A percentile compares a stretch with the other conserved stretches of the same genome.
phyloP scores from a whole-genome alignment of 305 asterid genomes.

The Caryopteris hybrid region DNA sequence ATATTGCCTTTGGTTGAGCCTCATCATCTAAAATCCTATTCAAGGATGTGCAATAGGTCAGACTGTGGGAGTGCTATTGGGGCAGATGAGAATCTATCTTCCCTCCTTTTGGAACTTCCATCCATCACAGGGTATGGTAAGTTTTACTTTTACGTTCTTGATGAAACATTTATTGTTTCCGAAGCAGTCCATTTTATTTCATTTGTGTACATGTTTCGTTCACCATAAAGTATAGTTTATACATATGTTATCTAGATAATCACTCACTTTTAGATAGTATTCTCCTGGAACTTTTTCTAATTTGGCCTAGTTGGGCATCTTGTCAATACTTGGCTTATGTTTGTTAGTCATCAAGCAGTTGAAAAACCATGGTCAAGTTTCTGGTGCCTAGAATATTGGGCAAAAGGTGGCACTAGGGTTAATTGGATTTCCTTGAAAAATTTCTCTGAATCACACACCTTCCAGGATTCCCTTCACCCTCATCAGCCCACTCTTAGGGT shows the following conservation, averaged over 20 bases:
- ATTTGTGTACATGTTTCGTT: background rate
- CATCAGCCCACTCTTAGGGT: background rate
- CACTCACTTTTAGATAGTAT: background rate
- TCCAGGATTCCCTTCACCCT: background rate
- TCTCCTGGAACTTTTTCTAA: background rate
- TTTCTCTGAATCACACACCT: background rate
- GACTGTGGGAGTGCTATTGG: conserved; percentile 84
- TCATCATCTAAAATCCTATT: conserved; percentile 65
- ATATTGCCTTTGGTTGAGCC: conserved; percentile 86
- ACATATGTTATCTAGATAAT: background rate
- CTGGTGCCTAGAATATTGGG: background rate
- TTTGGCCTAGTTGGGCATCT: background rate
- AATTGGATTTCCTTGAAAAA: conserved; percentile 6
- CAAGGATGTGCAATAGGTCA: conserved; percentile 59
- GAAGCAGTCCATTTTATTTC: background rate
- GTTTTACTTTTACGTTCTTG: conserved; percentile 33
- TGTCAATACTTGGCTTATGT: background rate
- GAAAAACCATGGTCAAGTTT: background rate
- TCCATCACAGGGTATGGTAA: conserved; percentile 99
- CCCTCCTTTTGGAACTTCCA: conserved; percentile 79
- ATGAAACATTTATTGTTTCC: background rate
- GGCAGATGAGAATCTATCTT: conserved; percentile 68
- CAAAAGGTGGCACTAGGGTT: background rate
- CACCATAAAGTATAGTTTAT: background rate
- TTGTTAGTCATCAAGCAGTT: conserved; percentile 5